Percentiles rank a stretch among this genome's conserved stretches.
These are phyloP conservation scores for Phylloporus gajari DNA, from an alignment of 1,284 basidiomycete genomes.

Conservation along the genomic window DNA sequence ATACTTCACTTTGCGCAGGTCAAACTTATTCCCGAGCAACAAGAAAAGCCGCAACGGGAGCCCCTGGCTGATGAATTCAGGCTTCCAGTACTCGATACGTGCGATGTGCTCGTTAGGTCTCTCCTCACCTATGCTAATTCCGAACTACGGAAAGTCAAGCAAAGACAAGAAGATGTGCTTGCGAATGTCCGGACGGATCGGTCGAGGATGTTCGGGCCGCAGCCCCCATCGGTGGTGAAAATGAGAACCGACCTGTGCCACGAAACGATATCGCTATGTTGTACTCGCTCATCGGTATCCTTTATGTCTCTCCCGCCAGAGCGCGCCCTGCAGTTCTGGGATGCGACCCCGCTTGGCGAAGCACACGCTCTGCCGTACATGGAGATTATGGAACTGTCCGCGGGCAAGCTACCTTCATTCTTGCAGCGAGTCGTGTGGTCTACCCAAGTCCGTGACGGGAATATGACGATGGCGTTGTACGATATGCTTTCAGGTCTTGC, in stretches of 20 bases:
- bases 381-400: conserved; percentile 65
- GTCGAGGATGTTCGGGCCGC: conserved; percentile 61
- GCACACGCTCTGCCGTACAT: conserved; percentile 57
- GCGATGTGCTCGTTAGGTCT: conserved; percentile 79
- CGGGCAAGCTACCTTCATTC: conserved; percentile 81
- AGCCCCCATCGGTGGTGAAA: conserved; percentile 52
- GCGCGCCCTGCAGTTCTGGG: conserved; percentile 87
- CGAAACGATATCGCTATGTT: conserved; percentile 88
- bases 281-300: conserved; percentile 83
- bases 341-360: conserved; percentile 63
- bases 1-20: conserved; percentile 55
- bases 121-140: conserved; percentile 84
- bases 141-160: conserved; percentile 91
- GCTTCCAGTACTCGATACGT: conserved; percentile 68
- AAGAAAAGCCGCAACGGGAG: conserved; percentile 68
- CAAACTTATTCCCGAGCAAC: conserved; percentile 56
- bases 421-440: conserved; percentile 89
- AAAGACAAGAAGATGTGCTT: conserved; percentile 87
- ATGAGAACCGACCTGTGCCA: conserved; percentile 52
- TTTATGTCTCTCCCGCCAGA: conserved; percentile 83
- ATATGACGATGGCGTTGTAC: conserved; percentile 83
- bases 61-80: conserved; percentile 73
- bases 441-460: conserved; percentile 76
- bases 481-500: conserved; percentile 90
- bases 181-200: conserved; percentile 71